Evolutionary conservation across 306 rosid species (phyloP), one percentile per base, ranked within the genome.

Genomic region (Begonia fuchsioides): DNA sequence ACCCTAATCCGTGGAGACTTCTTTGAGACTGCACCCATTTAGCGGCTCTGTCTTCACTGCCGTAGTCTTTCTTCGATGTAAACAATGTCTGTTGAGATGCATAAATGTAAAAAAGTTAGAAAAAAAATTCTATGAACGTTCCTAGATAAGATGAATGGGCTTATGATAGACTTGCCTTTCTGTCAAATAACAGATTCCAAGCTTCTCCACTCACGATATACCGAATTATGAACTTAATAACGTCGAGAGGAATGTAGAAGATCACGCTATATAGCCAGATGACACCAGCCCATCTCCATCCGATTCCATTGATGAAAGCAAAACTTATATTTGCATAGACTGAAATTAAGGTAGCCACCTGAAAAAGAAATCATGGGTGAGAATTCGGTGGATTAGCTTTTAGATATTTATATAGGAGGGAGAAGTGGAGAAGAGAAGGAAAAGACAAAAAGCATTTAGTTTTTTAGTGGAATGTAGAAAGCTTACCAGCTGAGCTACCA

Each of bases 221-320:
- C 20, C 87, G 80, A 64, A 81, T 76, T 43, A 49, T 46, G 70
- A 85, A 85, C 73, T 85, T 85, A 59, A 85, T 81, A 38, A 85
- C 60, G 63, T 85, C 93, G 70, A 85, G 60, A 0, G 95, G 95
- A 38, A 81, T 44, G 58, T 85, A 85, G 80, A 85, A 81, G 51
- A 81, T 45, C 61, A 85, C 54, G 53, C 93, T 85, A 51, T 78
- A 85, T 51, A 85, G 18, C 95, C 95, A 85, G 70, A 85, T 81
- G 32, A 85, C 56, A 43, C 93, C 95, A 40, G 93, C 87, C 95
- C 95, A 85, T 68, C 72, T 65, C 95, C 95, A 85, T 78, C 93
- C 95, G 62, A 85, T 81, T 49, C 95, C 93, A 3, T 32, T 64
- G 19, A 85, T 81, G 32, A 64, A 26, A 26, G 93, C 93, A 73